Evolutionary conservation across 148 eudicot genomes (phyloP).

Genomic region (Linanthus parryae): DNA sequence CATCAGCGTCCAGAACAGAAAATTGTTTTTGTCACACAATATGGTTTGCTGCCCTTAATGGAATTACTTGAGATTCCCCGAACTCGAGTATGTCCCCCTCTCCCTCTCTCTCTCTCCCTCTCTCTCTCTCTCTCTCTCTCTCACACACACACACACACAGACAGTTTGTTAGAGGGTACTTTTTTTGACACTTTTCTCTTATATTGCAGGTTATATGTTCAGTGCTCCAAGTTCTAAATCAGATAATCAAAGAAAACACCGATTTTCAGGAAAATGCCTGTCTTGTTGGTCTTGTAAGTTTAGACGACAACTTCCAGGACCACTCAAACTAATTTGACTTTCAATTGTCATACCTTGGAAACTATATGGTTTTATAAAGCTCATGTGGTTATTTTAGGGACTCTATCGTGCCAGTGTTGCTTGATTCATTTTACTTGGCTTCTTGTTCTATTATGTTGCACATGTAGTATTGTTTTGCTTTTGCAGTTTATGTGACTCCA

Average conservation of each 20-base stretch:
- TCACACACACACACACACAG: too few species aligned
- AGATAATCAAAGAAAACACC: conserved; percentile 76
- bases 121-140: too few species aligned
- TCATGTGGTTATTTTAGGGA: too few species aligned
- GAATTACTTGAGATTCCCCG: conserved; percentile 88
- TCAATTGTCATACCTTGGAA: too few species aligned
- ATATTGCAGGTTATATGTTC: conserved; percentile 79
- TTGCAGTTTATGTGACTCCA: neutral
- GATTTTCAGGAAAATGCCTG: conserved; percentile 97
- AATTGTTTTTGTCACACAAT: conserved; percentile 75
- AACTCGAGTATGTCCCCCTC: conserved; percentile 69
- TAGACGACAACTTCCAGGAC: too few species aligned
- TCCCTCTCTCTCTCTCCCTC: too few species aligned
- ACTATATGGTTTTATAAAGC: too few species aligned
- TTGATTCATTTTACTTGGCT: too few species aligned
- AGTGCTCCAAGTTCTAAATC: conserved; percentile 87
- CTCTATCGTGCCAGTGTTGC: too few species aligned
- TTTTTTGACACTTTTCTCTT: neutral
- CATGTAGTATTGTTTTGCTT: neutral
- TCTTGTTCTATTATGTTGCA: neutral
- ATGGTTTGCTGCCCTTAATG: conserved; percentile 91
- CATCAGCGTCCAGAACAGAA: conserved; percentile 94
- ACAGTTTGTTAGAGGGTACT: too few species aligned
- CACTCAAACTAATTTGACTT: too few species aligned
- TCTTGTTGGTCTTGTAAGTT: conserved; percentile 92